These are phyloP conservation scores for Aspergillus candidus DNA, from an alignment of 2,329 filamentous ascomycete species.

Conservation along the genomic window DNA sequence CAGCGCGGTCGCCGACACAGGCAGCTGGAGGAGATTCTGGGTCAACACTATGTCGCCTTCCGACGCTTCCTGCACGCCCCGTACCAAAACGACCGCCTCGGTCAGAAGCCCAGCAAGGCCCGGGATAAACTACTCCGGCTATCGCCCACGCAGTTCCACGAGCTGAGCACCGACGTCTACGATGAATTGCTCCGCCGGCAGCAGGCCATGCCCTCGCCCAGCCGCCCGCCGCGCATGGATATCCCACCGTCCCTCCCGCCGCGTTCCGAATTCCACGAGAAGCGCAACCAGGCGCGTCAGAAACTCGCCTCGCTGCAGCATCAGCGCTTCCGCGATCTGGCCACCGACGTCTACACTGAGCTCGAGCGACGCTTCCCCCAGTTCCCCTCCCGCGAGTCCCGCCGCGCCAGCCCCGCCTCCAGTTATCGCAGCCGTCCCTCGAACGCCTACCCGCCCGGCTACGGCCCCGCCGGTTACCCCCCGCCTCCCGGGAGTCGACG, in stretches of 20 bases:
- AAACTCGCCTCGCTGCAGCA: constrained; percentile 85
- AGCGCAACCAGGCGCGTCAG: constrained; percentile 94
- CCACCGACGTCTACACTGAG: constrained; percentile 94
- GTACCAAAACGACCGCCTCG: constrained; percentile 67
- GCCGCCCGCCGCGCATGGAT: constrained; percentile 37
- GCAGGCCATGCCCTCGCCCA: constrained; percentile 49
- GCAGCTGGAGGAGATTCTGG: constrained; percentile 62
- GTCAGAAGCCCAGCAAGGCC: constrained; percentile 75
- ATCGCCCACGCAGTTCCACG: constrained; percentile 89
- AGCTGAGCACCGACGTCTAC: constrained; percentile 95
- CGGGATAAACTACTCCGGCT: constrained; percentile 89
- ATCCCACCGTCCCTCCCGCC: constrained; percentile 69
- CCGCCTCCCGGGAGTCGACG: constrained; percentile 30
- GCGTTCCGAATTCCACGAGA: constrained; percentile 88
- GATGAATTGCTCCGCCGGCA: constrained; percentile 89
- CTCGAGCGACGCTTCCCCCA: constrained; percentile 82
- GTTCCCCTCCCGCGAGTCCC: constrained; percentile 64
- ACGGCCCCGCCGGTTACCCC: constrained; percentile 27
- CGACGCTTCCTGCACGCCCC: constrained; percentile 67
- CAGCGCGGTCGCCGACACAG: constrained; percentile 56
- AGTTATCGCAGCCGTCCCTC: constrained; percentile 57
- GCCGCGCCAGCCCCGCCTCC: constrained; percentile 61
- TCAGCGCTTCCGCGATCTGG: constrained; percentile 81
- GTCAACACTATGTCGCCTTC: constrained; percentile 75
- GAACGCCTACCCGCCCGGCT: constrained; percentile 47